Evolutionary conservation across 371 early-diverging fungal genomes (phyloP).

Genomic region (Mortierella sp.): DNA sequence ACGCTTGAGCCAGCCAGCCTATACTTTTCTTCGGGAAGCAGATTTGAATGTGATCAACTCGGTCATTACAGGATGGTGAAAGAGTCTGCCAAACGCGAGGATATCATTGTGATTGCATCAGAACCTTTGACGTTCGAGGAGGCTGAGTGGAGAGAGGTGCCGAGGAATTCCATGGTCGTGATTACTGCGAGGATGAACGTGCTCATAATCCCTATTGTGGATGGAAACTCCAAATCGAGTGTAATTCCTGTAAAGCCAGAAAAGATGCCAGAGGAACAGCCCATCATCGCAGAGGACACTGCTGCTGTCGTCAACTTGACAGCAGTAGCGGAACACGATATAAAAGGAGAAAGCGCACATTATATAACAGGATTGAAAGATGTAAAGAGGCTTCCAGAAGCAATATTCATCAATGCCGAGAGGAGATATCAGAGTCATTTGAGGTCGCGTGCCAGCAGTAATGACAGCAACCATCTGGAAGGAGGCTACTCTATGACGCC

Average conservation of each 20-base stretch:
- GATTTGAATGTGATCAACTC: slow-evolving; percentile 70
- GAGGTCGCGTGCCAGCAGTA: neutral
- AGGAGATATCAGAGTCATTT: neutral
- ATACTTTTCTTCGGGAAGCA: slow-evolving; percentile 83
- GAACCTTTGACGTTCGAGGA: slow-evolving; percentile 89
- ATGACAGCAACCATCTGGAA: neutral
- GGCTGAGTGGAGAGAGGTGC: slow-evolving; percentile 87
- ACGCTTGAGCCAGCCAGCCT: slow-evolving; percentile 81
- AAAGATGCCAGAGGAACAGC: neutral
- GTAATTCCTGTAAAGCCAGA: neutral
- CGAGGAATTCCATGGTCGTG: slow-evolving; percentile 82
- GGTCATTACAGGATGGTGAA: slow-evolving; percentile 86
- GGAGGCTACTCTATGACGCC: neutral
- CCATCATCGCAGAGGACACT: neutral
- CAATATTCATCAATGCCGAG: neutral
- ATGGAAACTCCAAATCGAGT: slow-evolving; percentile 66
- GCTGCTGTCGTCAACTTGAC: neutral
- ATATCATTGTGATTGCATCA: slow-evolving; percentile 86
- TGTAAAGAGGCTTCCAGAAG: neutral
- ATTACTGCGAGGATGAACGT: slow-evolving; percentile 85
- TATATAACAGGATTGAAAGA: neutral
- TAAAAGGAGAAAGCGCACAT: neutral
- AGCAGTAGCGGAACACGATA: neutral
- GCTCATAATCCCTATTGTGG: slow-evolving; percentile 80
- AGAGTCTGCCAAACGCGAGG: slow-evolving; percentile 80